Percentiles rank a stretch among this genome's conserved stretches.
Conservation (phyloP, 1,284 basidiomycete genomes). For the Athelia sp. region DNA sequence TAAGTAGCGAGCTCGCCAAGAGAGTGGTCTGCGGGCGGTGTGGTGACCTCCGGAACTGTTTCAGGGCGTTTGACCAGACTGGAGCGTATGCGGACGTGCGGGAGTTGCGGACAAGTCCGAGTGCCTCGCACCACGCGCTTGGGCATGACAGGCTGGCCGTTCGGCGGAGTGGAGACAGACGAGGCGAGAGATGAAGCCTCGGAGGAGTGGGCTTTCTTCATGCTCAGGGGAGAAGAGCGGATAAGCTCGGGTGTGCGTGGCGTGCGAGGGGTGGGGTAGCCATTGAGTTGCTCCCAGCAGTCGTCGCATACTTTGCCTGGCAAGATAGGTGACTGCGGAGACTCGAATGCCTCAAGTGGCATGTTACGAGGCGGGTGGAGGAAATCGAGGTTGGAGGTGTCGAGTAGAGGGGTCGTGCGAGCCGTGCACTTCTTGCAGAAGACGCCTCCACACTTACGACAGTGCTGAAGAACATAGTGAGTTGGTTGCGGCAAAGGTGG, state of each 20-base stretch:
- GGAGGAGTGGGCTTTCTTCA: conserved; percentile 23
- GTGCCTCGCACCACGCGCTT: conserved; percentile 15
- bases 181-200: conserved; percentile 27
- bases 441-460: conserved; percentile 76
- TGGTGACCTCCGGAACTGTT: conserved; percentile 13
- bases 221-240: conserved; percentile 21
- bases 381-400: conserved; percentile 63
- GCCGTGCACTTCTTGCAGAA: conserved; percentile 60
- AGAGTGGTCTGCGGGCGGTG: conserved; percentile 20
- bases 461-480: conserved; percentile 46
- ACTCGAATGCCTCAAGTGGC: conserved; percentile 50
- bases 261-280: conserved; percentile 29
- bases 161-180: conserved; percentile 29
- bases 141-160: conserved; percentile 20
- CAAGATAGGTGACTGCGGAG: conserved; percentile 47
- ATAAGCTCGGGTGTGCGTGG: conserved; percentile 39
- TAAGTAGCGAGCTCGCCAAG: conserved; percentile 63
- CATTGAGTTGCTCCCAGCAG: conserved; percentile 68
- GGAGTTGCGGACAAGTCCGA: conserved; percentile 25
- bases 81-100: neutral
- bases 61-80: neutral
- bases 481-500: neutral
- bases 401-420: conserved; percentile 54
- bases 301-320: conserved; percentile 62
- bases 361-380: conserved; percentile 60